Base-by-base conservation (phyloP, 305 asterid species). In the Ajuga reptans region DNA sequence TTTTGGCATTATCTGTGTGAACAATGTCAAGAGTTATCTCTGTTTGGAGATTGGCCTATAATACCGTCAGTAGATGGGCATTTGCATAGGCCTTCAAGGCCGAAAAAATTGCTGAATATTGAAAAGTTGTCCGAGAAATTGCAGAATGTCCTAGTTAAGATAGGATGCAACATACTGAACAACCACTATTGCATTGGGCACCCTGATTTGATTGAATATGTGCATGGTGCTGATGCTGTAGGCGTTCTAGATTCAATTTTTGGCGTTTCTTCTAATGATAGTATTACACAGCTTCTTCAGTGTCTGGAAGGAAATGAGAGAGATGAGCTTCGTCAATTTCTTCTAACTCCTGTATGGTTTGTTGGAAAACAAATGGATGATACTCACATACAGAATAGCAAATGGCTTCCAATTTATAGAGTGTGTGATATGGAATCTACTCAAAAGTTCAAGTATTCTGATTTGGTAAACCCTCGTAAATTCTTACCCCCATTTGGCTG, bases 31-130 rank as follows among this genome's bases (percentile, higher is more conserved):
- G 84, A 81, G 53, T 80, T 92, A 75, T 84, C 91, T 76, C 70
- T 77, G 34, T 90, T 92, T 77, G 90, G 86, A 71, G 96, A 92
- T 67, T 92, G 97, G 97, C 98, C 98, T 64, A 90, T 92, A 75
- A 79, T 92, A 57, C 98, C 98, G 66, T 85, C 94, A 16, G 78
- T 73, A 53, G 79, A 87, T 33, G 96, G 97, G 66, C 90, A 90
- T 78, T 57, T 92, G 78, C 86, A 82, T 77, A 82, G 86, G 77
- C 98, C 89, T 33, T 82, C 85, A 10, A 80, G 76, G 82, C 84
- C 83, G 71, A 75, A 78, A 68, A 92, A 87, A 68, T 67, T 92
- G 79, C 80, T 92, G 80, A 86, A 82, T 72, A 69, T 71, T 33
- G 87, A 78, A 64, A 79, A 78, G 14, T 77, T 90, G 80, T 83